A percentile compares a stretch with the other conserved stretches of the same genome.
Evolutionary conservation across 257 asterid genomes (phyloP).

Genomic region (Capsicum baccatum): DNA sequence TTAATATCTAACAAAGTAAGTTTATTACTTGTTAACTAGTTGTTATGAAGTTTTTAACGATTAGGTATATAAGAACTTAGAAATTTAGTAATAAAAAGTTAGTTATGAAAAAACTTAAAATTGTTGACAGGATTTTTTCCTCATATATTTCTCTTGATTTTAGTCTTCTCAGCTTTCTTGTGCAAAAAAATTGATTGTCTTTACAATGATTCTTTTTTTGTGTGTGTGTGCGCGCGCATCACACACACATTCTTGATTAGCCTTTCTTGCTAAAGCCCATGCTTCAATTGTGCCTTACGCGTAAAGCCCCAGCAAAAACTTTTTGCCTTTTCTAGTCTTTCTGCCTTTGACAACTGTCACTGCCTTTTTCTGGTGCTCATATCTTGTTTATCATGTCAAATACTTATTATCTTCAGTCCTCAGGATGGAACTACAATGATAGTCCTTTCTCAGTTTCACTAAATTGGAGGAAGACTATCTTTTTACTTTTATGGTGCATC

Average conservation of each 20-base stretch:
- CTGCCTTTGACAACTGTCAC: constrained; percentile 3
- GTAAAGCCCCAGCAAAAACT: neutral
- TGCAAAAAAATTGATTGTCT: neutral
- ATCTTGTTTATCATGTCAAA: constrained; percentile 12
- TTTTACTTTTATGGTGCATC: neutral
- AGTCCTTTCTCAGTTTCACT: neutral
- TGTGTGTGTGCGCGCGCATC: neutral
- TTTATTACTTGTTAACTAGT: neutral
- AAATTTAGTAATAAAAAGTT: neutral
- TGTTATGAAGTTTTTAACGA: neutral
- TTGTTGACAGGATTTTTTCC: neutral
- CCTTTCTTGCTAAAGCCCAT: constrained; percentile 1
- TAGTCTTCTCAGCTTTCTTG: neutral
- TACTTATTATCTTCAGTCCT: constrained; percentile 14
- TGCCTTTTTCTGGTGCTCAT: neutral
- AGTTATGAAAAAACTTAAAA: neutral
- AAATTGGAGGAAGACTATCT: constrained; percentile 6
- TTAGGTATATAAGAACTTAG: neutral
- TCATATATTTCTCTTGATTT: constrained; percentile 20
- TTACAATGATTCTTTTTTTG: neutral
- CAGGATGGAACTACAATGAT: neutral
- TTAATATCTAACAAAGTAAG: neutral
- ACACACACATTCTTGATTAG: neutral
- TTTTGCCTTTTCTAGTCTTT: neutral
- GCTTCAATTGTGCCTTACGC: neutral